Base-by-base conservation (phyloP, 352 stramenopile genomes). In the Globisporangium yorkense region DNA sequence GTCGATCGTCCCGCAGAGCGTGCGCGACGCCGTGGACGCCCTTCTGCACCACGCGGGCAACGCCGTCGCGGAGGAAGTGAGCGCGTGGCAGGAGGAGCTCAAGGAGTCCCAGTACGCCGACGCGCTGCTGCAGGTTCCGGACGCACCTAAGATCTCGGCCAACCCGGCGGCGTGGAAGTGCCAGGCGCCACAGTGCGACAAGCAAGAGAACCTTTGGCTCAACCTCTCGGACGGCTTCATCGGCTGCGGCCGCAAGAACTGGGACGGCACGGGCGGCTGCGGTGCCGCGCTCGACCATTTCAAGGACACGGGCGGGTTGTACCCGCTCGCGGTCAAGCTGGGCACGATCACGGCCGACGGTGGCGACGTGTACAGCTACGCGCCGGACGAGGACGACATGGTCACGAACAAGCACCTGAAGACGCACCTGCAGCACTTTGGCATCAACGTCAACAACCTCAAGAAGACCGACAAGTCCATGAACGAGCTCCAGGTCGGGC, bases 381-480 rank as follows among this genome's bases (percentile, higher is more conserved):
- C 96, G 18, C 78, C 87, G 2, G 94, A 99, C 59, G 97, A 99
- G 83, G 92, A 99, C 73, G 87, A 97, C 56, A 97, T 98, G 72
- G 97, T 99, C 39, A 92, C 71, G 63, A 97, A 99, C 73, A 92
- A 96, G 39, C 90, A 97, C 59, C 71, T 99, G 61, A 79, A 77
- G 16, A 85, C 97, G 57, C 88, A 99, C 60, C 75, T 99, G 54
- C 66, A 74, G 15, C 96, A 98, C 62, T 98, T 97, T 66, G 97
- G 96, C 10, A 99, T 99, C 61, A 91, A 98, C 69, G 77, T 97
- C 18, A 80, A 83, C 67, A 94, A 88, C 66, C 61, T 97, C 33
- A 79, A 91, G 75, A 99, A 99, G 76, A 99, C 97, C 43, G 97
- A 98, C 63, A 99, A 99, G 81, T 98, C 96, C 15, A 98, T 99